Conservation (phyloP, 2,329 filamentous ascomycete species). For the Neofusicoccum kwambonambiense region DNA sequence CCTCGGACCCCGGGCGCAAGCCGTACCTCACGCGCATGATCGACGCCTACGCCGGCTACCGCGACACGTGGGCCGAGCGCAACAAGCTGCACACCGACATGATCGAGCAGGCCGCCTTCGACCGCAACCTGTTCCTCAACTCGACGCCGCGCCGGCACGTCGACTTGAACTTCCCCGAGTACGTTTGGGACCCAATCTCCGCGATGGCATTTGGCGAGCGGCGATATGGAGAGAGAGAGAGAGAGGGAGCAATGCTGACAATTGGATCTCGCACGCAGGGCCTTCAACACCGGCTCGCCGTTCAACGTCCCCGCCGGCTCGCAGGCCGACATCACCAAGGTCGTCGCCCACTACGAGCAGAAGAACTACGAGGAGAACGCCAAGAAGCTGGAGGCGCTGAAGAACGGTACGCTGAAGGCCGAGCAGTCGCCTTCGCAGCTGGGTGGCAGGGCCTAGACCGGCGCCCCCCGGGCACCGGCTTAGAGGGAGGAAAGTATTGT, state of each 20-base stretch:
- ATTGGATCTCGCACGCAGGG: slow-evolving; percentile 38
- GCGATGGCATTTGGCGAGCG: too few relatives aligned
- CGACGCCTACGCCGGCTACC: slow-evolving; percentile 53
- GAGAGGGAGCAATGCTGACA: neutral
- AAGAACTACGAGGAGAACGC: slow-evolving; percentile 57
- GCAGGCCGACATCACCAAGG: slow-evolving; percentile 56
- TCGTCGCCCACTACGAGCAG: slow-evolving; percentile 63
- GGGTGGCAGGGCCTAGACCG: neutral
- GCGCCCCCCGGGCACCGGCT: neutral
- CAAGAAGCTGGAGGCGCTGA: slow-evolving; percentile 50
- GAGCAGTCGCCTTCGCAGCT: slow-evolving; percentile 22
- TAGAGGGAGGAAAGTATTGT: neutral
- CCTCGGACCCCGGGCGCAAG: slow-evolving; percentile 36
- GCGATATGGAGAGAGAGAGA: neutral
- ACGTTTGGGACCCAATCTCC: slow-evolving; percentile 36
- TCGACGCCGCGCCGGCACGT: slow-evolving; percentile 47
- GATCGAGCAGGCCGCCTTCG: slow-evolving; percentile 62
- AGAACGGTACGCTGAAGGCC: slow-evolving; percentile 34
- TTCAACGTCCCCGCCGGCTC: slow-evolving; percentile 65
- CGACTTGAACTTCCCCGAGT: slow-evolving; percentile 64
- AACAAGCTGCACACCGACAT: slow-evolving; percentile 61
- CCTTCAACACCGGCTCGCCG: slow-evolving; percentile 62
- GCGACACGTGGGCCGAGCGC: slow-evolving; percentile 53
- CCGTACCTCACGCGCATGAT: slow-evolving; percentile 52
- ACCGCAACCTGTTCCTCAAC: slow-evolving; percentile 59